Evolutionary conservation across 768 basidiomycete genomes (phyloP).

Genomic region (Leccinum imitatum): DNA sequence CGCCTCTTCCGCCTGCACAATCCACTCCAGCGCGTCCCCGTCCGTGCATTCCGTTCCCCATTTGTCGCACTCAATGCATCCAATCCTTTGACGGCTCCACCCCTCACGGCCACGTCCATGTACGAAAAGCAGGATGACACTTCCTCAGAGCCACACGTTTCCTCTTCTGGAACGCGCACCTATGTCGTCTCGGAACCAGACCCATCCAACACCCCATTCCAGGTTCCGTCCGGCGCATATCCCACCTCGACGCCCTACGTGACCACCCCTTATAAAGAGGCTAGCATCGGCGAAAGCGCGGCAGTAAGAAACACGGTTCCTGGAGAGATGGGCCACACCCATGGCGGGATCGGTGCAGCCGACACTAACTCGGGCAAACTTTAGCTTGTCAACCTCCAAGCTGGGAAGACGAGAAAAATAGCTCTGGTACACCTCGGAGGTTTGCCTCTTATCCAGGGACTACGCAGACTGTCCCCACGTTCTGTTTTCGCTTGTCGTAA

Average conservation of each 20-base stretch:
- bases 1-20: constrained; percentile 6
- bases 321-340: constrained; percentile 44
- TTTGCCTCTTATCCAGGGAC: constrained; percentile 1
- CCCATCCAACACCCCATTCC: constrained; percentile 56
- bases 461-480: background rate
- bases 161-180: constrained; percentile 51
- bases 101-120: constrained; percentile 31
- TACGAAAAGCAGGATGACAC: constrained; percentile 66
- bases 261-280: constrained; percentile 41
- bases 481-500: constrained; percentile 10
- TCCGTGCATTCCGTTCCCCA: constrained; percentile 65
- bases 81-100: constrained; percentile 33
- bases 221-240: constrained; percentile 73
- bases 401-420: constrained; percentile 49
- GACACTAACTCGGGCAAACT: constrained; percentile 40
- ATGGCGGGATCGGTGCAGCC: constrained; percentile 40
- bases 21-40: background rate
- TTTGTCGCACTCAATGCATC: constrained; percentile 51
- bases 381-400: constrained; percentile 43
- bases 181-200: constrained; percentile 78
- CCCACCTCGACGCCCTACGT: constrained; percentile 49
- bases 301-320: constrained; percentile 44
- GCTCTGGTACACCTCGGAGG: constrained; percentile 1
- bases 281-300: constrained; percentile 49
- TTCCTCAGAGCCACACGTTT: constrained; percentile 46